A percentile compares a stretch with the other conserved stretches of the same genome.
Evolutionary conservation across 208 protist genomes (phyloP).

Genomic region (Trichomonas gallinae): DNA sequence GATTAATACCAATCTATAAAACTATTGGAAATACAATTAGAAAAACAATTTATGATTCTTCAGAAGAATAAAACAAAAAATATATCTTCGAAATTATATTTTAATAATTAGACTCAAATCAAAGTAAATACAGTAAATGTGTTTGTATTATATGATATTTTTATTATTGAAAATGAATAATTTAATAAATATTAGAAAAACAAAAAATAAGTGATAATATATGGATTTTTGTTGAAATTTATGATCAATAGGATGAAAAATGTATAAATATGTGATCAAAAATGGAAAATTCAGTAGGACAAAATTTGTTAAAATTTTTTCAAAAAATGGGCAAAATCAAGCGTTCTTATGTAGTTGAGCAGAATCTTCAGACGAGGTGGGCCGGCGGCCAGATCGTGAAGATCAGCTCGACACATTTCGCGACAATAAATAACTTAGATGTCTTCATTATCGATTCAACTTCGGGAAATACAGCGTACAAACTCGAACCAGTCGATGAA

Average conservation of each 20-base stretch:
- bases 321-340: neutral
- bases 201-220: too few relatives aligned
- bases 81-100: too few relatives aligned
- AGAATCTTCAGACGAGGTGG: neutral
- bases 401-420: neutral
- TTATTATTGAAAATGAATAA: too few relatives aligned
- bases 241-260: neutral
- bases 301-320: neutral
- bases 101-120: too few relatives aligned
- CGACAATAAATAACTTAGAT: neutral
- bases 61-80: too few relatives aligned
- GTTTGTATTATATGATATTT: too few relatives aligned
- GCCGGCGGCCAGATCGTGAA: neutral
- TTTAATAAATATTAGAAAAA: too few relatives aligned
- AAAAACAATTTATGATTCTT: too few relatives aligned
- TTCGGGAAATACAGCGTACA: neutral
- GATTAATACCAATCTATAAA: too few relatives aligned
- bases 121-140: too few relatives aligned
- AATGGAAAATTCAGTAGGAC: neutral
- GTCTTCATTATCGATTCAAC: conserved; percentile 8
- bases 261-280: neutral
- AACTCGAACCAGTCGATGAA: neutral
- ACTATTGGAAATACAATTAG: too few relatives aligned
- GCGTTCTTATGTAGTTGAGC: neutral
- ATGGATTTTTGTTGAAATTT: neutral